Evolutionary conservation across 2,329 filamentous ascomycete species (phyloP), one percentile per base, ranked within the genome.

Genomic region (Botryotinia calthae): DNA sequence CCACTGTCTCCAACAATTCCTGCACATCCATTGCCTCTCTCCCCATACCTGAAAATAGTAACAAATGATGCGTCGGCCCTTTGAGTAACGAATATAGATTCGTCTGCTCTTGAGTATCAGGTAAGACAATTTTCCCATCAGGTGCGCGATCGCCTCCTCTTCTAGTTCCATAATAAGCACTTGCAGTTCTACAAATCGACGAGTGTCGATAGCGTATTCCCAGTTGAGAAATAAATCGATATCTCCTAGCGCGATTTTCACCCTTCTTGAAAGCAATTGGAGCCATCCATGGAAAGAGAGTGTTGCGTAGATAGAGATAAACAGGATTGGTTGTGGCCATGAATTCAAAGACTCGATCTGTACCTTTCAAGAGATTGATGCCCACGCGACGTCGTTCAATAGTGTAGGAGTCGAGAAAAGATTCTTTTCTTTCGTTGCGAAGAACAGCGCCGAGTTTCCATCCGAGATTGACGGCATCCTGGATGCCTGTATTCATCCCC

Each of bases 401-500:
- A 69, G 85, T 81, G 76, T 87, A 88, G 20, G 82, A 84, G 66
- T 85, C 81, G 0, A 89, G 81, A 1, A 88, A 79, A 0, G 79
- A 75, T 16, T 83, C 78, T 18, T 79, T 79, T 2, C 81, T 75
- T 48, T 77, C 68, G 3, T 70, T 70, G 25, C 87, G 0, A 82
- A 73, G 40, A 42, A 73, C 72, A 58, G 48, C 63, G 28, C 67
- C 81, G 1, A 82, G 75, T 68, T 82, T 82, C 81, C 82, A 83
- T 5, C 77, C 81, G 0, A 83, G 71, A 67, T 82, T 80, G 42
- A 81, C 75, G 22, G 80, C 78, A 70, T 83, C 82, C 6, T 80
- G 80, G 4, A 82, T 79, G 2, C 80, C 81, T 1, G 79, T 81
- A 74, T 83, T 83, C 80, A 82, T 81, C 2, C 82, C 82, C 69